Conservation (phyloP, 106 monocot species). For the Platanthera zijinensis region DNA sequence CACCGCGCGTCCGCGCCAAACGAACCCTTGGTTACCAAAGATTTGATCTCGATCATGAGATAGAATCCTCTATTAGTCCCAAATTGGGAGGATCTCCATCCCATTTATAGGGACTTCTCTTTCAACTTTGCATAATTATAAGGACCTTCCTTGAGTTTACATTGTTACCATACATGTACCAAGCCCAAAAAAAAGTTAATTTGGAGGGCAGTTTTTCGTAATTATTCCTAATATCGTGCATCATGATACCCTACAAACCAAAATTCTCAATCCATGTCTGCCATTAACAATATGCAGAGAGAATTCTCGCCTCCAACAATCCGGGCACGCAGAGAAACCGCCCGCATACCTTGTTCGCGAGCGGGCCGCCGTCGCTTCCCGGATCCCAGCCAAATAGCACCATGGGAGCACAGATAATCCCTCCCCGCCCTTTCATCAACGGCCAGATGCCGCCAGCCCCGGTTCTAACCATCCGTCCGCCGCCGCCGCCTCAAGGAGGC, state of each 20-base stretch:
- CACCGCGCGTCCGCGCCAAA: no score
- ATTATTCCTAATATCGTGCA: no score
- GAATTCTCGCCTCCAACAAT: constrained; percentile 83
- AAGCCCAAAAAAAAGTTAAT: no score
- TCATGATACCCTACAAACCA: neutral
- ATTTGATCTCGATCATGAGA: neutral
- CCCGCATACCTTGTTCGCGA: constrained; percentile 88
- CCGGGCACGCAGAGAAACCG: constrained; percentile 60
- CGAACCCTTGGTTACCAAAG: no score
- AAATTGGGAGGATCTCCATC: no score
- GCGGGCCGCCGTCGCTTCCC: constrained; percentile 73
- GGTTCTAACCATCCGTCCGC: constrained; percentile 32
- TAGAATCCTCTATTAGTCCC: neutral
- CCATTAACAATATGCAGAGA: constrained; percentile 36
- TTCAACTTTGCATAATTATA: no score
- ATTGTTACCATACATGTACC: no score
- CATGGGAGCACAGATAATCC: constrained; percentile 12
- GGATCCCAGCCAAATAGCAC: constrained; percentile 22
- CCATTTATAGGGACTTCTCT: no score
- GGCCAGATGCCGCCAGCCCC: constrained; percentile 35
- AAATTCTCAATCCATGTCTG: neutral
- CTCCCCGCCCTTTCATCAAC: constrained; percentile 51
- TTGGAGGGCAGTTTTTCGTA: no score
- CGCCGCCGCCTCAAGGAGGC: constrained; percentile 32
- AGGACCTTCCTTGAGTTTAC: no score